These are phyloP conservation scores for Xylaria curta DNA, from an alignment of 495 filamentous ascomycete genomes.

Conservation along the genomic window DNA sequence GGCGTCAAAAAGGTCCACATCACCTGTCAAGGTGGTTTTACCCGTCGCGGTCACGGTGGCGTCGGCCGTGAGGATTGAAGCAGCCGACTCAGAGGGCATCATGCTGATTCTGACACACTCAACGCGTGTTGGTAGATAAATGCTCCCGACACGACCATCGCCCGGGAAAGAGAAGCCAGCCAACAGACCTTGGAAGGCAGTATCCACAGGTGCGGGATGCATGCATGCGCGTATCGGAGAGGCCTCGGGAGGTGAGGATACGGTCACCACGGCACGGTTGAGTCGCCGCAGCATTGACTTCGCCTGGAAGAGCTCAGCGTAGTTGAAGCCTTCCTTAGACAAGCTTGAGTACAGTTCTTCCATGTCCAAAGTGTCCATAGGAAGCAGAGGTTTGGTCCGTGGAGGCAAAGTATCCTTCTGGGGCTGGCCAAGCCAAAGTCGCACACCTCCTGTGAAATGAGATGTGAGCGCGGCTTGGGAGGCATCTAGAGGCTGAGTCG, in stretches of 20 bases:
- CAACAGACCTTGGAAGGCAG: not conserved
- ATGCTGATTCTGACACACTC: constrained; percentile 7
- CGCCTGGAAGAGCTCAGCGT: not conserved
- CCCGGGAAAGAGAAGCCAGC: not conserved
- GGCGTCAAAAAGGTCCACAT: constrained; percentile 12
- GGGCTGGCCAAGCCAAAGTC: not conserved
- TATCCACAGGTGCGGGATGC: constrained; percentile 6
- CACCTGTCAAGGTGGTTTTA: not conserved
- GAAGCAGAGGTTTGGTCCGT: not conserved
- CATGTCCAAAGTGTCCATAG: not conserved
- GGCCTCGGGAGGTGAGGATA: not conserved
- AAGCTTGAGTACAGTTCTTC: not conserved
- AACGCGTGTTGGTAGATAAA: not conserved
- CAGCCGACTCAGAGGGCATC: not conserved
- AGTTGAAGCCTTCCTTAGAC: not conserved
- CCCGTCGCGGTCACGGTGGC: not conserved
- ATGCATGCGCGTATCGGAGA: not conserved
- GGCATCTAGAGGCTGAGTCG: not conserved
- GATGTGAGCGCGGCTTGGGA: not conserved
- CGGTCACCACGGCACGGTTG: not conserved
- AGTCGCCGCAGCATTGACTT: not conserved
- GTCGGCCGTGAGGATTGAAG: not conserved
- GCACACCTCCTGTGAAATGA: not conserved
- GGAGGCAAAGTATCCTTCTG: not conserved
- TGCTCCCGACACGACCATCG: not conserved